phyloP scores from a whole-genome alignment of 306 rosid species.

The Inga leiocalycina region DNA sequence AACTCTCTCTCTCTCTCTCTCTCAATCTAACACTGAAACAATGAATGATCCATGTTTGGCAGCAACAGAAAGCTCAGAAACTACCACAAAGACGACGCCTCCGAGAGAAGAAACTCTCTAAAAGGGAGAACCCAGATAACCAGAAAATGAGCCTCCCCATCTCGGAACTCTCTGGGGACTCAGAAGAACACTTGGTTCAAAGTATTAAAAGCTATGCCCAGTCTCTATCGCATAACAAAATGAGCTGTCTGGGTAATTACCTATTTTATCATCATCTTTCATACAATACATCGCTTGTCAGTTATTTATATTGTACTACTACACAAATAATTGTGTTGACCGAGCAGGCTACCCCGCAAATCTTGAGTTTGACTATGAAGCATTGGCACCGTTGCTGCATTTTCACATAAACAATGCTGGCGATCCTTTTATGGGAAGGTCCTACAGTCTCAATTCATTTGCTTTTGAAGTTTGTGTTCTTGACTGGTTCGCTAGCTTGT shows the following conservation, averaged over 20 bases:
- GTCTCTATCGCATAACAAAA: neutral
- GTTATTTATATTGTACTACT: neutral
- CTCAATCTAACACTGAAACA: neutral
- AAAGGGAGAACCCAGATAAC: neutral
- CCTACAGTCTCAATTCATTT: neutral
- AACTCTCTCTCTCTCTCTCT: neutral
- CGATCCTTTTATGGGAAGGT: constrained; percentile 59
- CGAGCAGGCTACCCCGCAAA: constrained; percentile 55
- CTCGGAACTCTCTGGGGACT: neutral
- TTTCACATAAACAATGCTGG: constrained; percentile 69
- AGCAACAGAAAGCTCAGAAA: neutral
- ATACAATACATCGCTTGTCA: neutral
- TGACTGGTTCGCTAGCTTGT: constrained; percentile 4
- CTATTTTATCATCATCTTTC: neutral
- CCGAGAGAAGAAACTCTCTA: neutral
- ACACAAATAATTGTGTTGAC: neutral
- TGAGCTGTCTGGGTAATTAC: neutral
- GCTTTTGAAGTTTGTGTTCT: neutral
- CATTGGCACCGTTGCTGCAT: constrained; percentile 57
- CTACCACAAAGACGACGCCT: neutral
- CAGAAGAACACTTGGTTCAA: neutral
- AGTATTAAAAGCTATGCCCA: neutral
- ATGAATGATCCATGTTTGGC: neutral
- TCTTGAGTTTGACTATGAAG: constrained; percentile 69
- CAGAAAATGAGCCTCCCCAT: neutral